These are phyloP conservation scores for Gastrodia elata DNA, from an alignment of 106 monocot genomes.

Conservation along the genomic window DNA sequence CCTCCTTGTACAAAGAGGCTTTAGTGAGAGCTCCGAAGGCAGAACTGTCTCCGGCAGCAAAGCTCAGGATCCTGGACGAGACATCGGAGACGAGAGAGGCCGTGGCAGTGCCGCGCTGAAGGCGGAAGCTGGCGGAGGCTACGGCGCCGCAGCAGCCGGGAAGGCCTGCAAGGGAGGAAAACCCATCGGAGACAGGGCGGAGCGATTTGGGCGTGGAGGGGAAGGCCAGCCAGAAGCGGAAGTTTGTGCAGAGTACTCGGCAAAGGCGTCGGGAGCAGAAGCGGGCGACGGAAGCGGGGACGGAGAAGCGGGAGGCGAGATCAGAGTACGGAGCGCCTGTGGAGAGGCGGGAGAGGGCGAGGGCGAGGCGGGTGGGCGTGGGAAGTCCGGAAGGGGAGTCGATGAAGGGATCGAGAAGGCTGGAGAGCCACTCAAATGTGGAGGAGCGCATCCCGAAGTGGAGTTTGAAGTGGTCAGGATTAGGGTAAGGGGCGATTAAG, in stretches of 20 bases:
- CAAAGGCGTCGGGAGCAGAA: conserved; percentile 55
- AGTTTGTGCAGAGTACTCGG: conserved; percentile 80
- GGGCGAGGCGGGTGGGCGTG: conserved; percentile 32
- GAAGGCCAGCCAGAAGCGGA: conserved; percentile 77
- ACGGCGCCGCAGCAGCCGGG: conserved; percentile 60
- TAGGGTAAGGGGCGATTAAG: not conserved
- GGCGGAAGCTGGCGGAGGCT: conserved; percentile 24
- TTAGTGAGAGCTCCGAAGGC: conserved; percentile 19
- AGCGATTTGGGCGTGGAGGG: conserved; percentile 20
- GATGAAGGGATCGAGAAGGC: conserved; percentile 81
- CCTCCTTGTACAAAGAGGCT: conserved; percentile 37
- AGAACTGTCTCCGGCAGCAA: conserved; percentile 22
- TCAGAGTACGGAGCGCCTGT: conserved; percentile 41
- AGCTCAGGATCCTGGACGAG: conserved; percentile 31
- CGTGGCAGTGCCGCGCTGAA: conserved; percentile 8
- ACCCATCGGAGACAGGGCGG: conserved; percentile 11
- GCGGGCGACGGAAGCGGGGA: conserved; percentile 37
- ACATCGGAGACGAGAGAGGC: conserved; percentile 50
- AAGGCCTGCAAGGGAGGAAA: conserved; percentile 21
- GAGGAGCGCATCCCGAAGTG: conserved; percentile 43
- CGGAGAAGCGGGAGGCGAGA: conserved; percentile 36
- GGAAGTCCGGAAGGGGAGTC: conserved; percentile 24
- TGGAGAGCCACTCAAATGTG: conserved; percentile 66
- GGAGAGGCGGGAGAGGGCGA: conserved; percentile 45
- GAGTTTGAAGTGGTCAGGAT: conserved; percentile 34